phyloP scores from a whole-genome alignment of 164 flowering plant species.

The Magnolia sinica region DNA sequence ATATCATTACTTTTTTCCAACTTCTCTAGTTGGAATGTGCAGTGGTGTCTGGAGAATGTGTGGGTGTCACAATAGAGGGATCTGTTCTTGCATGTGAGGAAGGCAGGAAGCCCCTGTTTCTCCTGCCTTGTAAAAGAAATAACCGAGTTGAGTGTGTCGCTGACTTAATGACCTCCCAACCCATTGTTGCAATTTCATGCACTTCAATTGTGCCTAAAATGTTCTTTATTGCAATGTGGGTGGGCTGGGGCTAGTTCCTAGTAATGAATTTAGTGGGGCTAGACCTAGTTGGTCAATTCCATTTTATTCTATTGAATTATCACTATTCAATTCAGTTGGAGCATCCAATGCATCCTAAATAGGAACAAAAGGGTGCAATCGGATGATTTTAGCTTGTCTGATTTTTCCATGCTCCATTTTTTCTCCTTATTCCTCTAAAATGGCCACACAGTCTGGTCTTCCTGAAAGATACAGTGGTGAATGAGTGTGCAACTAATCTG shows the following conservation, averaged over 20 bases:
- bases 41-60: constrained; percentile 84
- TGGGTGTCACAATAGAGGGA: constrained; percentile 67
- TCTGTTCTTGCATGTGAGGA: constrained; percentile 30
- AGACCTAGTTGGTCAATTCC: neutral
- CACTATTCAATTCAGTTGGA: no score
- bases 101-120: constrained; percentile 52
- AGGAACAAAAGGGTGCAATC: neutral
- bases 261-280: no score
- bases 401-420: no score
- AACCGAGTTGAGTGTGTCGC: no score
- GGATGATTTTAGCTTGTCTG: no score
- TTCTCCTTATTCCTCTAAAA: no score
- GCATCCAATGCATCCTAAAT: neutral
- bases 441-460: neutral
- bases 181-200: no score
- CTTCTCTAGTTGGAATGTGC: constrained; percentile 1
- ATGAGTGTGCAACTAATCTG: neutral
- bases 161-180: no score
- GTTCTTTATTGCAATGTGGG: no score
- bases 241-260: no score
- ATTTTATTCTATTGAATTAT: neutral
- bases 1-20: neutral
- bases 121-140: constrained; percentile 35
- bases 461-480: neutral
- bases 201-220: no score